phyloP scores from a whole-genome alignment of 2,329 filamentous ascomycete species.

The Calonectria multiphialidica region DNA sequence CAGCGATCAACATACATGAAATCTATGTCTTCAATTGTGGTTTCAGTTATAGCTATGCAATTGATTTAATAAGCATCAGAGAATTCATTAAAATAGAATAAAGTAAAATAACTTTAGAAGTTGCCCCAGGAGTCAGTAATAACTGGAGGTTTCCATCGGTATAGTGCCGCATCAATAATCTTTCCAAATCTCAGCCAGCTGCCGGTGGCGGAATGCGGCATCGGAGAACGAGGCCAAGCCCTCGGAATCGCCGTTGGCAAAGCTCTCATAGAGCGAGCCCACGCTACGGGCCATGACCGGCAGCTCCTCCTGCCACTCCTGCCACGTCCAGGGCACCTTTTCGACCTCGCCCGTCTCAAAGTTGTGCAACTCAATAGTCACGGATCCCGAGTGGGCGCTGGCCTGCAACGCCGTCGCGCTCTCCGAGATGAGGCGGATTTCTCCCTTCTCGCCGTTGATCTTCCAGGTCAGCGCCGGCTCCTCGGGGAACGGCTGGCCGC shows the following conservation, averaged over 20 bases:
- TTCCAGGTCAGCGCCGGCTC: constrained; percentile 61
- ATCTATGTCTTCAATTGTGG: too few species aligned
- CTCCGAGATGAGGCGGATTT: constrained; percentile 55
- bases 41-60: neutral
- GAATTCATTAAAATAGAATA: too few species aligned
- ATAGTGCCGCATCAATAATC: neutral
- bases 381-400: constrained; percentile 49
- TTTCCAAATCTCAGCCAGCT: constrained; percentile 53
- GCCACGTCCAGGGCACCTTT: constrained; percentile 57
- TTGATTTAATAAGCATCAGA: neutral
- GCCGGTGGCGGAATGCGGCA: constrained; percentile 59
- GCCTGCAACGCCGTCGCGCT: constrained; percentile 47
- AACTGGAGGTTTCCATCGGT: too few species aligned
- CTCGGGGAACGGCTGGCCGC: constrained; percentile 61
- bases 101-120: too few species aligned
- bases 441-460: constrained; percentile 64
- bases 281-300: constrained; percentile 61
- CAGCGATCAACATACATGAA: neutral
- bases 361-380: constrained; percentile 64
- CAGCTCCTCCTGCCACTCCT: constrained; percentile 60
- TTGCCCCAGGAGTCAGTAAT: too few species aligned
- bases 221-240: constrained; percentile 52
- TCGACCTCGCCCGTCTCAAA: constrained; percentile 59
- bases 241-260: constrained; percentile 50
- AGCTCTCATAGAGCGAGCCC: constrained; percentile 68